Base-by-base conservation (phyloP, 2,329 filamentous ascomycete species). In the Tolypocladium pustulatum region DNA sequence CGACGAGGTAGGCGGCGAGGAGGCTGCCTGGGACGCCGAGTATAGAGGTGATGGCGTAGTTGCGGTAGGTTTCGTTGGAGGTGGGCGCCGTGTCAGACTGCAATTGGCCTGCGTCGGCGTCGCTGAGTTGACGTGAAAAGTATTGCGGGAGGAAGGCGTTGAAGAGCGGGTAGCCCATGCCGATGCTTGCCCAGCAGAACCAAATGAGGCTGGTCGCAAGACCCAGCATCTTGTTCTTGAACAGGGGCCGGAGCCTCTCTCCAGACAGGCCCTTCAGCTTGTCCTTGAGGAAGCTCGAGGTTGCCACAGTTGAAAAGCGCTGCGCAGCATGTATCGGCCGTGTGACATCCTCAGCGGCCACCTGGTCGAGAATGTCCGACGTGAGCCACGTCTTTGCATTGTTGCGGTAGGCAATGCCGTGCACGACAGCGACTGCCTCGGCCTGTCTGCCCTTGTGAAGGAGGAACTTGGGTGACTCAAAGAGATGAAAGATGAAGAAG, bases 141-240 rank as follows among this genome's bases (percentile, higher is more conserved):
- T 94, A 94, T 65, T 94, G 89, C 0, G 91, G 91, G n/a, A 96
- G 79, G 73, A 95, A 95, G 57, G 89, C 88, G 71, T 94, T 94
- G 81, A 93, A 96, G 1, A 96, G 81, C 1, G 90, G 90, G 67
- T 93, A 95, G 3, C 86, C 90, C 84, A 95, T 88, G 60, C 90
- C 90, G 64, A 95, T 92, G 17, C 84, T 86, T 0, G 86, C 80
- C 90, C 90, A 95, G 69, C 85, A 86, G 72, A 91, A 89, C 88
- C 88, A 91, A 54, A 93, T 76, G 27, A 85, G 73, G 4, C 63
- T 66, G 1, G 82, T 85, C 43, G 81, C 77, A 57, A 76, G 64
- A 56, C 75, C 81, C 9, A 83, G 75, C 58, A 77, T 80, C 64
- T 75, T 80, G 58, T 67, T 79, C 60, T 74, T 73, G 71, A 87